A percentile compares a stretch with the other conserved stretches of the same genome.
phyloP scores from a whole-genome alignment of 371 early-diverging fungal genomes.

The Smittium culicis region DNA sequence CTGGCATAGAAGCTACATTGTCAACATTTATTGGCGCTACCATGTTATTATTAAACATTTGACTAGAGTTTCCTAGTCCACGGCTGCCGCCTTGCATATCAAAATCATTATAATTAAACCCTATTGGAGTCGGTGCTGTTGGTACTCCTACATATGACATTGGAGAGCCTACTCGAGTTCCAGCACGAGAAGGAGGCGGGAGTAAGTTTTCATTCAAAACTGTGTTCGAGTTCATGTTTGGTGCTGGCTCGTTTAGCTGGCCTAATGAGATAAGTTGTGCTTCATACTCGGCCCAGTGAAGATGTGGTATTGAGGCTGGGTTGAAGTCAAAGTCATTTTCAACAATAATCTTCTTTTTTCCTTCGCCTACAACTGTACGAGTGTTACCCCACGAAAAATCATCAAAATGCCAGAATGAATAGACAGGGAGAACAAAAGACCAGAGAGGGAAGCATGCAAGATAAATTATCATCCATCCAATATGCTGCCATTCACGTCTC shows the following conservation, averaged over 20 bases:
- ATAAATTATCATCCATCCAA: conserved; percentile 89
- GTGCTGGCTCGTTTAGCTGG: conserved; percentile 27
- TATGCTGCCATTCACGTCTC: conserved; percentile 77
- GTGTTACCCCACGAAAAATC: conserved; percentile 97
- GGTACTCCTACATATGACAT: background rate
- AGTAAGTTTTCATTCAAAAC: conserved; percentile 15
- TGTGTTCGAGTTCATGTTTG: conserved; percentile 28
- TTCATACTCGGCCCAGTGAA: conserved; percentile 83
- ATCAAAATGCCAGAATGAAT: conserved; percentile 92
- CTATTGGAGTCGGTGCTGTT: background rate
- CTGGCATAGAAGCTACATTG: background rate
- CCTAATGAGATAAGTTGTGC: conserved; percentile 34
- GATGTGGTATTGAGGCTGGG: conserved; percentile 67
- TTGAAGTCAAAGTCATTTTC: conserved; percentile 60
- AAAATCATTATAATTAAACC: background rate
- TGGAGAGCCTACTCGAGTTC: conserved; percentile 1
- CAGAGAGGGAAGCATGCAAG: conserved; percentile 68
- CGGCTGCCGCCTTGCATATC: background rate
- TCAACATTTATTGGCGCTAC: background rate
- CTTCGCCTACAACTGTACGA: conserved; percentile 68
- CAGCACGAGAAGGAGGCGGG: conserved; percentile 1
- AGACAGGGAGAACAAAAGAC: conserved; percentile 61
- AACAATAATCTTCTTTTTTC: conserved; percentile 40
- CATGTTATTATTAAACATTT: background rate
- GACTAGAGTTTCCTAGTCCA: background rate